Percentiles rank a stretch among this genome's conserved stretches.
Evolutionary conservation across 371 early-diverging fungal genomes (phyloP).

Genomic region (Mucor lusitanicus): DNA sequence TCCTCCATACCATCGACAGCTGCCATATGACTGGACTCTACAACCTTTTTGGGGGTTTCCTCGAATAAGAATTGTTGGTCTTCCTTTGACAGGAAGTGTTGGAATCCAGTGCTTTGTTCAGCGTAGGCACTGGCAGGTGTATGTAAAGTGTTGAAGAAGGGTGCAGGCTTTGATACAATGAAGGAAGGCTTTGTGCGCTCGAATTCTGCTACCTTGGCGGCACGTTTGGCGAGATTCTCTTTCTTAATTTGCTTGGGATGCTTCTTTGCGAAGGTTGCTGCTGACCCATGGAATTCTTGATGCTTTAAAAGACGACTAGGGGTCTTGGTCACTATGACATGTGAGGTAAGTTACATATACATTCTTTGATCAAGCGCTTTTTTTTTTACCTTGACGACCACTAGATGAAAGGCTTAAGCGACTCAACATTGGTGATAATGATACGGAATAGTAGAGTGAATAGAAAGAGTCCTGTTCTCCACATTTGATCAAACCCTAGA

Average conservation of each 20-base stretch:
- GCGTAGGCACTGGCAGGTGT: slow-evolving; percentile 47
- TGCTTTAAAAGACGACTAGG: slow-evolving; percentile 17
- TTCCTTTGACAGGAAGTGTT: slow-evolving; percentile 52
- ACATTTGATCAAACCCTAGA: background rate
- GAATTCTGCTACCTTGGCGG: slow-evolving; percentile 39
- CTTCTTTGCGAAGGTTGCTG: slow-evolving; percentile 40
- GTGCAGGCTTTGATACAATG: slow-evolving; percentile 38
- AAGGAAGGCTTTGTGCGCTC: slow-evolving; percentile 51
- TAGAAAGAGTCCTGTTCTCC: background rate
- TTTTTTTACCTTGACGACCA: slow-evolving; percentile 2
- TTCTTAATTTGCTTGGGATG: slow-evolving; percentile 57
- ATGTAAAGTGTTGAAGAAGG: slow-evolving; percentile 44
- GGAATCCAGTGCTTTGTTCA: slow-evolving; percentile 33
- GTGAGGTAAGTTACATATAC: background rate
- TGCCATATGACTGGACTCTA: slow-evolving; percentile 40
- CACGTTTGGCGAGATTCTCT: slow-evolving; percentile 51
- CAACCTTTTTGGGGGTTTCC: slow-evolving; percentile 56
- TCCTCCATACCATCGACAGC: slow-evolving; percentile 45
- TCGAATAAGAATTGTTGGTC: slow-evolving; percentile 61
- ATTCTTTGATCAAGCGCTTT: background rate
- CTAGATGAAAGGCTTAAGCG: slow-evolving; percentile 14
- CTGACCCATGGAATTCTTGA: slow-evolving; percentile 43
- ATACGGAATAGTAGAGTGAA: background rate
- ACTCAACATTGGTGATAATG: slow-evolving; percentile 17
- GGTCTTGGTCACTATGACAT: slow-evolving; percentile 8